Evolutionary conservation across 129 eudicot genomes (phyloP).

Genomic region (Helianthus annuus): DNA sequence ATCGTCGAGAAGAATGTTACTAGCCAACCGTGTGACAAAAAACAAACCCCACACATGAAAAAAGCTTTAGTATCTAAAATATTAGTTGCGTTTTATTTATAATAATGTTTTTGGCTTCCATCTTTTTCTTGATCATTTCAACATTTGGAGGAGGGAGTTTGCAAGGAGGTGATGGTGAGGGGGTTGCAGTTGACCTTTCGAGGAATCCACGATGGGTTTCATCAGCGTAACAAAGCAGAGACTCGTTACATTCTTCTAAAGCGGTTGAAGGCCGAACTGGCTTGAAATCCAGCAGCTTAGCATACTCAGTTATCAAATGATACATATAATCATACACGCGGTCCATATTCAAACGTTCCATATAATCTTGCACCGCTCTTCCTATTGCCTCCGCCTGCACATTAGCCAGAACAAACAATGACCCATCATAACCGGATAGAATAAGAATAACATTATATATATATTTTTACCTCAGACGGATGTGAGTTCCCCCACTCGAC

Average conservation of each 20-base stretch:
- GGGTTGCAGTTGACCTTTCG: constrained; percentile 48
- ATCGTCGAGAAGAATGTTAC: neutral
- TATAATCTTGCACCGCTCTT: constrained; percentile 57
- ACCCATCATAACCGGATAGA: neutral
- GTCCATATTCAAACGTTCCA: constrained; percentile 60
- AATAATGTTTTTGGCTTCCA: constrained; percentile 31
- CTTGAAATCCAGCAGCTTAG: constrained; percentile 60
- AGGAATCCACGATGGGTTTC: constrained; percentile 50
- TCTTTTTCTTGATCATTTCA: constrained; percentile 28
- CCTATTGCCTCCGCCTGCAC: constrained; percentile 75
- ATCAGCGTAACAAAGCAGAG: constrained; percentile 71
- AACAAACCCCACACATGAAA: constrained; percentile 24
- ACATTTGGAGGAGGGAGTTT: constrained; percentile 38
- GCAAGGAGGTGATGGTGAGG: constrained; percentile 65
- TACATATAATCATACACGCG: constrained; percentile 74
- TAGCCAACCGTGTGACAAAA: constrained; percentile 1
- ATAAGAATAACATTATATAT: neutral
- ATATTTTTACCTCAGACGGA: constrained; percentile 39
- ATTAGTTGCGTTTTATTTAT: constrained; percentile 28
- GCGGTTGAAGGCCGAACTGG: constrained; percentile 59
- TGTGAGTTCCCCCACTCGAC: constrained; percentile 79
- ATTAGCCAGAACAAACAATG: constrained; percentile 1
- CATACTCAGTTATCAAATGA: constrained; percentile 57
- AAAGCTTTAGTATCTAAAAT: constrained; percentile 4
- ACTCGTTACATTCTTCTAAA: constrained; percentile 51